Conservation (phyloP, 2,329 filamentous ascomycete genomes). For the Corynespora cassiicola region DNA sequence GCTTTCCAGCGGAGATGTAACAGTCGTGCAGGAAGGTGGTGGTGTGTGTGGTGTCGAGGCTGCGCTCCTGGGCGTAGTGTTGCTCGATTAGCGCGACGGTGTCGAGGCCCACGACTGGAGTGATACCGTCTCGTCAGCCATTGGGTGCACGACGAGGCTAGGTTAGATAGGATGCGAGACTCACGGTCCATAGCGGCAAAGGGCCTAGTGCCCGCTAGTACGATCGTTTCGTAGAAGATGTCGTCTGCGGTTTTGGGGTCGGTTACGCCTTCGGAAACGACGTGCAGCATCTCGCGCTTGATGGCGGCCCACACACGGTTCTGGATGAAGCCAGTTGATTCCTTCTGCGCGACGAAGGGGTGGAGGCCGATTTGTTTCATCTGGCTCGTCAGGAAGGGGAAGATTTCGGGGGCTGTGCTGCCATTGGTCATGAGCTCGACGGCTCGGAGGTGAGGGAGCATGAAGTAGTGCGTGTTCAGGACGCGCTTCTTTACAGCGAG, state of each 20-base stretch:
- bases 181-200: constrained; percentile 51
- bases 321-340: constrained; percentile 61
- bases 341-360: constrained; percentile 50
- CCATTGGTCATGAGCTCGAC: constrained; percentile 62
- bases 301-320: constrained; percentile 63
- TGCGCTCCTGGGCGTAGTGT: constrained; percentile 58
- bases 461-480: constrained; percentile 59
- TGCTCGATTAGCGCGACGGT: constrained; percentile 60
- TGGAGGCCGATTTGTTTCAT: constrained; percentile 46
- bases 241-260: constrained; percentile 56
- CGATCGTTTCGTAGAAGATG: constrained; percentile 52
- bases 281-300: constrained; percentile 57
- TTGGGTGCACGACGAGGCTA: too few relatives aligned
- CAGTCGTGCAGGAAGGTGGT: constrained; percentile 50
- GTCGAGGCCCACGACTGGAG: constrained; percentile 55
- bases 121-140: too few relatives aligned
- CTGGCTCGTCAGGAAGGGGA: constrained; percentile 53
- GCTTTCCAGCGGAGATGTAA: constrained; percentile 53
- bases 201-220: constrained; percentile 23
- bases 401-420: constrained; percentile 48
- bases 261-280: constrained; percentile 57
- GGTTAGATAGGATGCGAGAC: too few relatives aligned
- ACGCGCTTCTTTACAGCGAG: constrained; percentile 47
- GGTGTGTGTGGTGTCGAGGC: constrained; percentile 44
- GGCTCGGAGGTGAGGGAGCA: constrained; percentile 39